Conservation (phyloP, 2,329 filamentous ascomycete species). For the Amauroascus verrucosus region DNA sequence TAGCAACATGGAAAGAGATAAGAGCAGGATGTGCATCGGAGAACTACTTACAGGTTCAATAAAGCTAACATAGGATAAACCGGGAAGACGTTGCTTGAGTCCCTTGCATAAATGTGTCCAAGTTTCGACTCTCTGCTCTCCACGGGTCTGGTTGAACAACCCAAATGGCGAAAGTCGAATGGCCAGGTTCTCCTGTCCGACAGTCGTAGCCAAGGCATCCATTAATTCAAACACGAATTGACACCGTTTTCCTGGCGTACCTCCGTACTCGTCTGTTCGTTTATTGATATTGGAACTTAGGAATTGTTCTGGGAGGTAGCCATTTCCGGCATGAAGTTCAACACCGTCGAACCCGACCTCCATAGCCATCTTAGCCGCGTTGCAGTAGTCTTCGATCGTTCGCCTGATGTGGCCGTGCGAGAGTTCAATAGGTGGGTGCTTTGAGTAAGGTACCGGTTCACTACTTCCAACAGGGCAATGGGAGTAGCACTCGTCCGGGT, state of each 20-base stretch:
- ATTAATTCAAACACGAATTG: background rate
- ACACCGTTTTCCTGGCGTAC: conserved; percentile 28
- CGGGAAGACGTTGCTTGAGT: background rate
- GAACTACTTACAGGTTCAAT: background rate
- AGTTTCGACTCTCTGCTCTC: background rate
- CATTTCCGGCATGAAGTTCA: conserved; percentile 45
- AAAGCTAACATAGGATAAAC: background rate
- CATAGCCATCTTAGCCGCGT: conserved; percentile 31
- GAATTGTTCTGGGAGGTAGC: conserved; percentile 38
- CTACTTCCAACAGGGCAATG: background rate
- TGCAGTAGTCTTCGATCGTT: conserved; percentile 40
- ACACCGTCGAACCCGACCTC: conserved; percentile 46
- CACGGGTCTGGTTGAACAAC: background rate
- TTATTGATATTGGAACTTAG: conserved; percentile 30
- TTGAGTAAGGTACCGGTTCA: background rate
- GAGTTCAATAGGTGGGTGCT: background rate
- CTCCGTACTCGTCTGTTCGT: conserved; percentile 34
- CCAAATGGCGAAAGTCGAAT: background rate
- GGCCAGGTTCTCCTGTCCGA: background rate
- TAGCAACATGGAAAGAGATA: background rate
- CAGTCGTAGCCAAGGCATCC: background rate
- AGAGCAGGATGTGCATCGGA: background rate
- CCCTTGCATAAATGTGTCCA: background rate
- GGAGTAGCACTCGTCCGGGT: background rate
- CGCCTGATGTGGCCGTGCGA: background rate